phyloP scores from a whole-genome alignment of 2,329 filamentous ascomycete species.

The Rutstroemia sp. region DNA sequence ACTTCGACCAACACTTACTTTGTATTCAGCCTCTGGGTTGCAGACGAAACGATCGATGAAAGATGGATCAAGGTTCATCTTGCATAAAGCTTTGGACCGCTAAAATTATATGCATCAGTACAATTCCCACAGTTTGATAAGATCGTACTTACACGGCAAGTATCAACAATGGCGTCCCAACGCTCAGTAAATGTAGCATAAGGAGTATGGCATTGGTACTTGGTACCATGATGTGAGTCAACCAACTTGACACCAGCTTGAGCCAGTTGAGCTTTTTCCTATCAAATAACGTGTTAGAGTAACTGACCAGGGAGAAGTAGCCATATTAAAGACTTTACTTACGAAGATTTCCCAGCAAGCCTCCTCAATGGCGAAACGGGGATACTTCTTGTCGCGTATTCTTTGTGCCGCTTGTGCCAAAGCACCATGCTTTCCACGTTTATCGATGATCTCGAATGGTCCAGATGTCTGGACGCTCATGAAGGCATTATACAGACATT shows the following conservation, averaged over 20 bases:
- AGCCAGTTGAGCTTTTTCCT: conserved; percentile 10
- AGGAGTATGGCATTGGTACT: conserved; percentile 1
- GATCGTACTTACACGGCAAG: conserved; percentile 12
- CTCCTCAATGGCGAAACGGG: conserved; percentile 9
- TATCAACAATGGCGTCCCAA: conserved; percentile 11
- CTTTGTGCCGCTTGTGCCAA: conserved; percentile 14
- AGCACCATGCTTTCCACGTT: conserved; percentile 14
- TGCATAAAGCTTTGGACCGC: conserved; percentile 21
- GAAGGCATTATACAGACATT: conserved; percentile 14
- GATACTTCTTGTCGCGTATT: conserved; percentile 11
- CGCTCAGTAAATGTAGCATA: conserved; percentile 10
- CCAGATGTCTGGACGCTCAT: conserved; percentile 4
- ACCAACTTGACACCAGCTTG: conserved; percentile 10
- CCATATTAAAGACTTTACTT: neutral
- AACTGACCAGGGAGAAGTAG: neutral
- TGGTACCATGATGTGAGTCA: conserved; percentile 10
- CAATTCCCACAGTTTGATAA: neutral
- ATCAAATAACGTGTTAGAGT: neutral
- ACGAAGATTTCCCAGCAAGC: conserved; percentile 20
- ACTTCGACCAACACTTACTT: conserved; percentile 13
- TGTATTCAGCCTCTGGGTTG: conserved; percentile 15
- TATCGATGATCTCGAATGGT: conserved; percentile 14
- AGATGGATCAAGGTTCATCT: conserved; percentile 20
- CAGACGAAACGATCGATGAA: conserved; percentile 15
- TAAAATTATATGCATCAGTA: neutral